phyloP scores from a whole-genome alignment of 2,329 filamentous ascomycete genomes.

The Trichoderma sp. region DNA sequence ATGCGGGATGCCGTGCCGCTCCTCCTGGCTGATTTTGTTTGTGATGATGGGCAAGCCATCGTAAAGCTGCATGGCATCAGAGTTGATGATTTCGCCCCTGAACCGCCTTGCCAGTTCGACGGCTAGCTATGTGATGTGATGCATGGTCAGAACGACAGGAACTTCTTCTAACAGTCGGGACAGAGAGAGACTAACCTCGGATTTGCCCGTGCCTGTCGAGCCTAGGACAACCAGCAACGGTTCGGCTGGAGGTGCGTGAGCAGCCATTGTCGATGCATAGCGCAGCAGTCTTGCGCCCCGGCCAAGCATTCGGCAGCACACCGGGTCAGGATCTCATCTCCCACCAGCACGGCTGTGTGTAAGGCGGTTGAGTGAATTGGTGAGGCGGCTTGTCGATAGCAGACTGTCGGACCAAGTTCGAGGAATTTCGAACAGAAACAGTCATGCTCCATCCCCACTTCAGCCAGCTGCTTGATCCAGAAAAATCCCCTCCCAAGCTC shows the following conservation, averaged over 20 bases:
- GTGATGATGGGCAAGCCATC: conserved; percentile 89
- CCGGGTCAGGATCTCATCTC: conserved; percentile 9
- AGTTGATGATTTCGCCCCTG: conserved; percentile 94
- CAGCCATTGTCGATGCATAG: conserved; percentile 47
- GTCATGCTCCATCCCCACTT: conserved; percentile 19
- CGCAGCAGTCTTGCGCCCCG: conserved; percentile 34
- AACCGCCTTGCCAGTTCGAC: conserved; percentile 81
- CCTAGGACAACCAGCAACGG: conserved; percentile 83
- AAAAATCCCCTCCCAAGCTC: not conserved
- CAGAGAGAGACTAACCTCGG: conserved; percentile 62
- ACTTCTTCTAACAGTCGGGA: not conserved
- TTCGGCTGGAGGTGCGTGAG: conserved; percentile 45
- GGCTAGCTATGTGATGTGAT: conserved; percentile 66
- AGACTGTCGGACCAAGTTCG: no score
- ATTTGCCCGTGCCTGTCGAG: conserved; percentile 91
- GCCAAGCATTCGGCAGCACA: conserved; percentile 36
- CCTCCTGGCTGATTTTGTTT: conserved; percentile 79
- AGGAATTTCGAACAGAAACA: conserved; percentile 18
- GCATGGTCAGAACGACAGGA: conserved; percentile 3
- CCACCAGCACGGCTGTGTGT: not conserved
- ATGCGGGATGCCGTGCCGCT: conserved; percentile 80
- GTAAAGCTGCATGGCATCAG: conserved; percentile 98
- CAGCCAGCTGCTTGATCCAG: conserved; percentile 8
- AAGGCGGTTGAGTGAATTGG: not conserved
- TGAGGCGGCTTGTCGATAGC: not conserved